Percentiles rank a stretch among this genome's conserved stretches.
Evolutionary conservation across 495 filamentous ascomycete genomes (phyloP).

Genomic region (Daldinia vernicosa): DNA sequence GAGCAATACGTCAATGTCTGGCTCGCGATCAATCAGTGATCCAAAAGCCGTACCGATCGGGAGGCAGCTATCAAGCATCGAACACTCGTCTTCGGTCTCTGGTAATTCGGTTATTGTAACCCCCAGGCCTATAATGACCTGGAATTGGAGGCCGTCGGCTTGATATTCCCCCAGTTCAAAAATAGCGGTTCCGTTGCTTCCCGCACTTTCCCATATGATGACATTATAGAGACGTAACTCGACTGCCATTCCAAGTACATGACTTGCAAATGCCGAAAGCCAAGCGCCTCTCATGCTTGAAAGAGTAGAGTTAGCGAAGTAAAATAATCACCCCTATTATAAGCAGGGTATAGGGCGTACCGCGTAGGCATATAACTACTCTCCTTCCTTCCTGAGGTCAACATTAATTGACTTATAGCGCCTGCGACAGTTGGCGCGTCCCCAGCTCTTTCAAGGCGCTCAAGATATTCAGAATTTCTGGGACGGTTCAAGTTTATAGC

Average conservation of each 20-base stretch:
- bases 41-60: background rate
- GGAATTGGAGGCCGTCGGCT: background rate
- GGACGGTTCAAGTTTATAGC: background rate
- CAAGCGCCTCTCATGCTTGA: background rate
- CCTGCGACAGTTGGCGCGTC: background rate
- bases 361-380: background rate
- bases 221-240: background rate
- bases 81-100: no score
- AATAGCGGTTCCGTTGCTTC: background rate
- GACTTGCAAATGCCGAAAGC: background rate
- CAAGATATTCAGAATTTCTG: background rate
- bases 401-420: background rate
- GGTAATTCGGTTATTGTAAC: background rate
- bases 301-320: background rate
- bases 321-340: no score
- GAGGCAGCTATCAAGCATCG: background rate
- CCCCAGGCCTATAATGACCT: background rate
- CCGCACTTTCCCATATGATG: background rate
- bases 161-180: background rate
- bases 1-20: background rate
- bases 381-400: background rate
- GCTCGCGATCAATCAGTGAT: background rate
- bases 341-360: background rate
- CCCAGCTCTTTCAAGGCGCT: background rate
- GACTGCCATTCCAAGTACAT: background rate